phyloP scores from a whole-genome alignment of 768 basidiomycete species.

The Rhizopogon salebrosus region DNA sequence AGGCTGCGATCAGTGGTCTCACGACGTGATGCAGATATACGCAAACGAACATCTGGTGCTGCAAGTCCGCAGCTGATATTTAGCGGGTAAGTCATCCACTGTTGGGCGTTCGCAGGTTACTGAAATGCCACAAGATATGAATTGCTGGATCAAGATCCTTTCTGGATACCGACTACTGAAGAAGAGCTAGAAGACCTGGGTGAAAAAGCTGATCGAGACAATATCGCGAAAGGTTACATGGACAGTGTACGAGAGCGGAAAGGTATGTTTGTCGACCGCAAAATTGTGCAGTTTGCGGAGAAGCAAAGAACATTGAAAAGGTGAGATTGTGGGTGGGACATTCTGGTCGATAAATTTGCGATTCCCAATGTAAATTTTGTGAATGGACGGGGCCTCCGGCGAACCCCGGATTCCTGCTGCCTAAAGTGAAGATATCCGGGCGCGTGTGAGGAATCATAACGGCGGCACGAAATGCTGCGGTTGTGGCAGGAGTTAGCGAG shows the following conservation, averaged over 20 bases:
- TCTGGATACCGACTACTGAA: slow-evolving; percentile 97
- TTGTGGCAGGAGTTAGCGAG: too few species aligned
- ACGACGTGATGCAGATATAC: slow-evolving; percentile 63
- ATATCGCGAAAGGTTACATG: slow-evolving; percentile 92
- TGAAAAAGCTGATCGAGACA: slow-evolving; percentile 89
- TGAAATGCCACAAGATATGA: slow-evolving; percentile 62
- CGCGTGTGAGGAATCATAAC: too few species aligned
- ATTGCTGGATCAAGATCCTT: slow-evolving; percentile 89
- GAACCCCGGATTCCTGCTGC: too few species aligned
- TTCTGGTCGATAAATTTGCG: too few species aligned
- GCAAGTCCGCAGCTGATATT: slow-evolving; percentile 97
- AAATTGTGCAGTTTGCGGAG: slow-evolving; percentile 93
- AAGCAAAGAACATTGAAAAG: slow-evolving; percentile 88
- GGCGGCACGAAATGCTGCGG: too few species aligned
- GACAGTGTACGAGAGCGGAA: slow-evolving; percentile 87
- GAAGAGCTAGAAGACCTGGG: slow-evolving; percentile 96
- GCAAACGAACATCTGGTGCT: slow-evolving; percentile 93
- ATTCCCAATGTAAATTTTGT: too few species aligned
- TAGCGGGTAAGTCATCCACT: slow-evolving; percentile 60
- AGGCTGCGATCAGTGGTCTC: not conserved
- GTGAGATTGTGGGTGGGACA: slow-evolving; percentile 28
- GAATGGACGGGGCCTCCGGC: too few species aligned
- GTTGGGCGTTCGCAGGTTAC: not conserved
- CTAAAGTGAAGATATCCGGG: too few species aligned
- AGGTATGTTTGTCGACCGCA: slow-evolving; percentile 92